Base-by-base conservation (phyloP, 2,329 filamentous ascomycete genomes). In the Hymenoscyphus scutula region DNA sequence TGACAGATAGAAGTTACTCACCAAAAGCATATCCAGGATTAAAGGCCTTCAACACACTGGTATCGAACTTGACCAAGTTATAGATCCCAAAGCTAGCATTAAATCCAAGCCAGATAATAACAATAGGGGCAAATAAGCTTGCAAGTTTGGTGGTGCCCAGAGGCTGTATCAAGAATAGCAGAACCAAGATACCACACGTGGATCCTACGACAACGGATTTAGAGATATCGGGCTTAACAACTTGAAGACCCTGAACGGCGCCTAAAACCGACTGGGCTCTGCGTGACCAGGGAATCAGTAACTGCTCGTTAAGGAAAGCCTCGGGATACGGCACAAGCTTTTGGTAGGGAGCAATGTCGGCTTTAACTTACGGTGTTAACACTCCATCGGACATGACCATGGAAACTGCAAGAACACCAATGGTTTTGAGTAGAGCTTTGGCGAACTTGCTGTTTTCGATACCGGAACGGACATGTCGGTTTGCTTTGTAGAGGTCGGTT, bases 221-320 rank as follows among this genome's bases (percentile, higher is more conserved):
- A n/a, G 76, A 77, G 59, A 90, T 83, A 64, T 82, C 76, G 0
- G 82, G 80, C 32, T 80, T 80, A 37, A 86, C 84, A 0, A 89
- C 87, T 11, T 78, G 78, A 2, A 84, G 76, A 53, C 84, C 86
- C 71, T 90, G 87, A 3, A 89, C 83, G 5, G 87, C 87, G 27
- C 87, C 87, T 11, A 90, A 79, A 0, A 90, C 84, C 2, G 86
- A 89, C 72, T 90, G 87, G 0, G 87, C 87, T 0, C n/a, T n/a
- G n/a, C n/a, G n/a, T n/a, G n/a, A n/a, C n/a, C n/a, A n/a, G n/a
- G n/a, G n/a, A n/a, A n/a, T n/a, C n/a, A n/a, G n/a, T n/a, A n/a
- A n/a, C n/a, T n/a, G n/a, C n/a, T n/a, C n/a, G n/a, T n/a, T n/a
- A n/a, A n/a, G n/a, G n/a, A n/a, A n/a, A n/a, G n/a, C n/a, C n/a